A percentile compares a stretch with the other conserved stretches of the same genome.
phyloP scores from a whole-genome alignment of 2,329 filamentous ascomycete genomes.

The Arthrobotrys pseudoclavata region DNA sequence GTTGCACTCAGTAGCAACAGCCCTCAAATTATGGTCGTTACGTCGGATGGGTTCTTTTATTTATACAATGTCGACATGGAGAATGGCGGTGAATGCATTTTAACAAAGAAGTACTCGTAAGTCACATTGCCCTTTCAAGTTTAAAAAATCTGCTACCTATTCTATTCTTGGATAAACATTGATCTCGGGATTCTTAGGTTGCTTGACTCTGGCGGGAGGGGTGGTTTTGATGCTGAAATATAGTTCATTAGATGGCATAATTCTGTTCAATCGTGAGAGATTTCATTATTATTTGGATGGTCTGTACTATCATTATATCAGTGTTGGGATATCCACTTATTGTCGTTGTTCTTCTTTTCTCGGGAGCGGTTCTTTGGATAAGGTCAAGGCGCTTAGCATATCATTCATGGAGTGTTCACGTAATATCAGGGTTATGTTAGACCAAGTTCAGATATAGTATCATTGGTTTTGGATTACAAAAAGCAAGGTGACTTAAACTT shows the following conservation, averaged over 20 bases:
- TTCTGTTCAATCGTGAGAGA: neutral
- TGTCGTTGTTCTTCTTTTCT: slow-evolving; percentile 18
- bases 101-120: slow-evolving; percentile 94
- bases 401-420: slow-evolving; percentile 29
- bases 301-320: slow-evolving; percentile 18
- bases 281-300: slow-evolving; percentile 10
- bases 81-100: slow-evolving; percentile 88
- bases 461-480: slow-evolving; percentile 5
- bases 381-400: slow-evolving; percentile 23
- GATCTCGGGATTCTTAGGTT: slow-evolving; percentile 30
- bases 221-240: slow-evolving; percentile 48
- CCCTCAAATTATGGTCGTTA: slow-evolving; percentile 97
- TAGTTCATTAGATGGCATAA: slow-evolving; percentile 1
- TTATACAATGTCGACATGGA: slow-evolving; percentile 96
- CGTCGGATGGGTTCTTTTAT: slow-evolving; percentile 93
- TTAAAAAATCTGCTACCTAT: neutral
- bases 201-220: slow-evolving; percentile 48
- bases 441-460: neutral
- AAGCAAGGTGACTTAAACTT: neutral
- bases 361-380: slow-evolving; percentile 14
- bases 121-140: slow-evolving; percentile 66
- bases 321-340: neutral
- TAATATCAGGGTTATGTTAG: slow-evolving; percentile 8
- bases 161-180: neutral
- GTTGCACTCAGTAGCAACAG: slow-evolving; percentile 96